These are phyloP conservation scores for Psilocybe cubensis DNA, from an alignment of 768 basidiomycete species.

Conservation along the genomic window DNA sequence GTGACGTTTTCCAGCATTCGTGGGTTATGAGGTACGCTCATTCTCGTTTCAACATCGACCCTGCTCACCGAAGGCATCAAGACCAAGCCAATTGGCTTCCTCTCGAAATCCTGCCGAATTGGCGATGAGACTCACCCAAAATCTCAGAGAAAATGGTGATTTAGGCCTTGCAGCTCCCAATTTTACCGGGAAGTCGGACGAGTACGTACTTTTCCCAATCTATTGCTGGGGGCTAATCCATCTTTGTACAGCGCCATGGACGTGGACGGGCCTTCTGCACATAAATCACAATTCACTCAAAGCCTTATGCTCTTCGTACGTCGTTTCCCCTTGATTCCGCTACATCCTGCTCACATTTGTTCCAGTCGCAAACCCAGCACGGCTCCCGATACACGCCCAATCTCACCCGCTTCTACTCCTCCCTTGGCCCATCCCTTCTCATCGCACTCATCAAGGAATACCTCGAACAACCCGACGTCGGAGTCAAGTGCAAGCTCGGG, in stretches of 20 bases:
- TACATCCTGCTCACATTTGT: not conserved
- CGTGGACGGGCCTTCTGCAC: constrained; percentile 56
- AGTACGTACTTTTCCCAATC: not conserved
- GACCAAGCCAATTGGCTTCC: constrained; percentile 71
- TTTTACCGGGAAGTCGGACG: constrained; percentile 24
- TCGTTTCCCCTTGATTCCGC: constrained; percentile 12
- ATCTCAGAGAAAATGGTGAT: constrained; percentile 73
- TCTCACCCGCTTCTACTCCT: constrained; percentile 82
- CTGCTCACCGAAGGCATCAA: constrained; percentile 25
- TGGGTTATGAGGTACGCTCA: constrained; percentile 72
- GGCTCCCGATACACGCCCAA: constrained; percentile 75
- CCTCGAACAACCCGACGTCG: constrained; percentile 46
- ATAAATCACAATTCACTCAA: constrained; percentile 78
- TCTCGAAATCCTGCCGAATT: constrained; percentile 50
- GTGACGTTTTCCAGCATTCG: constrained; percentile 52
- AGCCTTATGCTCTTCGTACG: constrained; percentile 81
- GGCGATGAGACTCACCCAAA: constrained; percentile 72
- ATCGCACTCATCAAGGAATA: constrained; percentile 57
- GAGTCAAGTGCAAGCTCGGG: constrained; percentile 40
- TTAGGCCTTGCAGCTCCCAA: constrained; percentile 71
- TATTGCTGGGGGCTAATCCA: not conserved
- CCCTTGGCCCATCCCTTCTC: constrained; percentile 55
- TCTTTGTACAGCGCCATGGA: constrained; percentile 39
- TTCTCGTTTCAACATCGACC: not conserved
- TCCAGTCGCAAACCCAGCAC: constrained; percentile 80